A percentile compares a stretch with the other conserved stretches of the same genome.
These are phyloP conservation scores for Pulveroboletus frians DNA, from an alignment of 768 basidiomycete genomes.

Conservation along the genomic window DNA sequence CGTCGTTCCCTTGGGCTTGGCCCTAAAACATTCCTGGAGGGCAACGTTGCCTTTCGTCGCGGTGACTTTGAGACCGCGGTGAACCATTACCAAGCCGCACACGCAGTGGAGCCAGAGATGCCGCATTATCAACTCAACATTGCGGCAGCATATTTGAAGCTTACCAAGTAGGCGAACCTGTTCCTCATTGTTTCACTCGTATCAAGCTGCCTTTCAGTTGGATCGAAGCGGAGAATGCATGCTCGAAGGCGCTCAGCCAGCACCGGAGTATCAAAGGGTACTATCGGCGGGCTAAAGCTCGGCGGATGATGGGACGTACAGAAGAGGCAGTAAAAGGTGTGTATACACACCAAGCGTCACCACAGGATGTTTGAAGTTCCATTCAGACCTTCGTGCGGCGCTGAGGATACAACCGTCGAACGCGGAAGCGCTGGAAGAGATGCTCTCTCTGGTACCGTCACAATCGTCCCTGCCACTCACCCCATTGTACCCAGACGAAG, in stretches of 20 bases:
- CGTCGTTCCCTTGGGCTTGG: neutral
- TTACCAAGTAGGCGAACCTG: constrained; percentile 50
- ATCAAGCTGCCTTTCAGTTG: constrained; percentile 41
- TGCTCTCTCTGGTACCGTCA: constrained; percentile 36
- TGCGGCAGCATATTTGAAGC: constrained; percentile 68
- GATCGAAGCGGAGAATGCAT: constrained; percentile 68
- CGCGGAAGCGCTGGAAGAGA: constrained; percentile 54
- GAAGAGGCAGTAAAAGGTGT: constrained; percentile 61
- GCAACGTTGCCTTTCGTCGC: constrained; percentile 62
- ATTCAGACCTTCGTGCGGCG: constrained; percentile 54
- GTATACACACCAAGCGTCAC: neutral
- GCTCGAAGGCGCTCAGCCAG: constrained; percentile 57
- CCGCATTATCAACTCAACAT: constrained; percentile 75
- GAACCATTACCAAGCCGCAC: constrained; percentile 53
- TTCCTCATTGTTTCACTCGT: constrained; percentile 6
- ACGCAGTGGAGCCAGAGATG: constrained; percentile 63
- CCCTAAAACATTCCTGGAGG: constrained; percentile 37
- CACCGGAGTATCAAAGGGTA: constrained; percentile 66
- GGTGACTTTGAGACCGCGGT: constrained; percentile 55
- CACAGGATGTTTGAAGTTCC: neutral
- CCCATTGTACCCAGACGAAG: constrained; percentile 16
- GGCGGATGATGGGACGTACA: constrained; percentile 50
- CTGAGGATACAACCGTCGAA: constrained; percentile 62
- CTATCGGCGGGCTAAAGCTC: constrained; percentile 64
- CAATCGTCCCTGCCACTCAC: constrained; percentile 10